Evolutionary conservation across 108 stramenopile genomes (phyloP).

Genomic region (Pseudonitzschia delicatissima): DNA sequence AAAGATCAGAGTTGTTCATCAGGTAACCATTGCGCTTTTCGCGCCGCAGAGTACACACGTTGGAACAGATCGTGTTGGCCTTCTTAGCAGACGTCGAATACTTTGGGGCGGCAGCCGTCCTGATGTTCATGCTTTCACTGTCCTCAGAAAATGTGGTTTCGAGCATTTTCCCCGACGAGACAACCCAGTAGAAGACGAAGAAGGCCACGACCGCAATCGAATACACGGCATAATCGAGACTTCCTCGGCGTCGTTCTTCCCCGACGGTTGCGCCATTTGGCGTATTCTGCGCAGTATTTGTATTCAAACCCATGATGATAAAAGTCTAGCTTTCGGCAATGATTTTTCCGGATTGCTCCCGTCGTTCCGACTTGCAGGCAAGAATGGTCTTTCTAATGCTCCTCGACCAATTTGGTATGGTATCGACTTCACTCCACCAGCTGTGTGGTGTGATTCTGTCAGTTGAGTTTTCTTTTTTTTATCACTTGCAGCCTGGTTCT

Average conservation of each 20-base stretch:
- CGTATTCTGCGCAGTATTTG: not conserved
- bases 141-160: not conserved
- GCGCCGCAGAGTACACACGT: not conserved
- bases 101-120: not conserved
- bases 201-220: not conserved
- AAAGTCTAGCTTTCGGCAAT: too few relatives aligned
- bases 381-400: too few relatives aligned
- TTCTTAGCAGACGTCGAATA: not conserved
- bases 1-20: conserved; percentile 6
- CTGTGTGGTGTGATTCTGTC: too few relatives aligned
- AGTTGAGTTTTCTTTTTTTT: too few relatives aligned
- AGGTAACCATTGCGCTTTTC: conserved; percentile 18
- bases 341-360: too few relatives aligned
- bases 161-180: not conserved
- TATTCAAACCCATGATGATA: not conserved
- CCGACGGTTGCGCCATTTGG: not conserved
- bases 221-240: too few relatives aligned
- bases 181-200: conserved; percentile 4
- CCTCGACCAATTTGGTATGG: too few relatives aligned
- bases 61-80: not conserved
- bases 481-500: too few relatives aligned
- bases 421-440: too few relatives aligned
- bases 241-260: not conserved
- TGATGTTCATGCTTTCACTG: not conserved
- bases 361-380: too few relatives aligned